phyloP scores from a whole-genome alignment of 768 basidiomycete genomes.

The Hericium coralloides region DNA sequence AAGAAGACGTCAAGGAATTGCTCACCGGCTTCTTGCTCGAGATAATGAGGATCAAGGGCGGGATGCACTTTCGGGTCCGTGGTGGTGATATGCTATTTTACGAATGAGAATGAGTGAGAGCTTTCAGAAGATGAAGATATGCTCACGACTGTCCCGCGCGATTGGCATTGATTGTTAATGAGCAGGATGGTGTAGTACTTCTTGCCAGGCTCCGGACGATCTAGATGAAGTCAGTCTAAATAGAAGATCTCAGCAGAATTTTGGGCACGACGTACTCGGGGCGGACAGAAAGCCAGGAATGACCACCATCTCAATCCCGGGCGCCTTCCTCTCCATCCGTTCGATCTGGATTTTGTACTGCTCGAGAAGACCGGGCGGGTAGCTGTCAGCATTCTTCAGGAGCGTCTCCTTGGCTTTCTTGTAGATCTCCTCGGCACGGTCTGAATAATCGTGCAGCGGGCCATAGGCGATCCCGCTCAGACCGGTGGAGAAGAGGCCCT shows the following conservation, averaged over 20 bases:
- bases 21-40: constrained; percentile 14
- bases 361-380: constrained; percentile 4
- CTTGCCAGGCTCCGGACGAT: background rate
- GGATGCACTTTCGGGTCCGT: constrained; percentile 8
- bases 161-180: constrained; percentile 4
- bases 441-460: constrained; percentile 2
- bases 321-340: constrained; percentile 1
- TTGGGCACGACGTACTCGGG: background rate
- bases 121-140: constrained; percentile 7
- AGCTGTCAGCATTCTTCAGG: background rate
- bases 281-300: background rate
- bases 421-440: constrained; percentile 1
- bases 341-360: constrained; percentile 10
- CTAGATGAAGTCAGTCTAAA: constrained; percentile 1
- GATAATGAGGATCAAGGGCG: constrained; percentile 12
- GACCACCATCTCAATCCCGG: constrained; percentile 2
- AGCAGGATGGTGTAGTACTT: constrained; percentile 1
- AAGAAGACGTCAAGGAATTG: background rate
- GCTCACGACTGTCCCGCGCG: constrained; percentile 14
- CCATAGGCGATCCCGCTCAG: constrained; percentile 1
- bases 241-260: background rate
- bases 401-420: constrained; percentile 3
- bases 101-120: background rate
- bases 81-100: constrained; percentile 14
- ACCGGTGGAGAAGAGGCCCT: background rate